Conservation (phyloP, 2,329 filamentous ascomycete genomes). For the Cladorrhinum sp. region DNA sequence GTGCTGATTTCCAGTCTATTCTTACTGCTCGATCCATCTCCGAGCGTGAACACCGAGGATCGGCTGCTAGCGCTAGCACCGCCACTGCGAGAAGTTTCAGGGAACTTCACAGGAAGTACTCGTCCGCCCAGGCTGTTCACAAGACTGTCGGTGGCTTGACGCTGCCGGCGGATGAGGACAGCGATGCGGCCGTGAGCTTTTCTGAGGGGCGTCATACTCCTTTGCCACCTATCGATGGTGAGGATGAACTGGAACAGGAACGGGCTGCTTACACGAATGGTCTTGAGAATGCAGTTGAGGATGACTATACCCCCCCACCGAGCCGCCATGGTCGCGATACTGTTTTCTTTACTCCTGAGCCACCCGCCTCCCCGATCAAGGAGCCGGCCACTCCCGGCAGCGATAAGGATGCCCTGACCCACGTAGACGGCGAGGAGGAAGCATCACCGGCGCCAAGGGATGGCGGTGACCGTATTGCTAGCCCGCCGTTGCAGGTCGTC, state of each 20-base stretch:
- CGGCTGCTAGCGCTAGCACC: slow-evolving; percentile 63
- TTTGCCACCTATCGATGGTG: slow-evolving; percentile 49
- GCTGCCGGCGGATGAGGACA: slow-evolving; percentile 56
- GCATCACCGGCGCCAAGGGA: not conserved
- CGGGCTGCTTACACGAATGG: slow-evolving; percentile 9
- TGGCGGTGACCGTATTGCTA: slow-evolving; percentile 27
- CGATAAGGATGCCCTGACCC: slow-evolving; percentile 7
- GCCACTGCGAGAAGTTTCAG: slow-evolving; percentile 64
- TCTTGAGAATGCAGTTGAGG: slow-evolving; percentile 21
- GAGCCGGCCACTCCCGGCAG: slow-evolving; percentile 21
- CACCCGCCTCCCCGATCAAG: slow-evolving; percentile 28
- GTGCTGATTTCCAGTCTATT: slow-evolving; percentile 53
- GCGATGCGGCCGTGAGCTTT: slow-evolving; percentile 57
- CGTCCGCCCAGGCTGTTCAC: slow-evolving; percentile 49
- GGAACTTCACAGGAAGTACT: slow-evolving; percentile 59
- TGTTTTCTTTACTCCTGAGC: slow-evolving; percentile 42
- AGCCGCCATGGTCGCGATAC: slow-evolving; percentile 34
- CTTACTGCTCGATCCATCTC: slow-evolving; percentile 42
- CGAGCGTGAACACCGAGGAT: slow-evolving; percentile 53
- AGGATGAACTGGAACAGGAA: slow-evolving; percentile 28
- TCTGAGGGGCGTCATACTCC: slow-evolving; percentile 58
- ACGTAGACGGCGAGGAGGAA: not conserved
- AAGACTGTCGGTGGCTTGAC: slow-evolving; percentile 40
- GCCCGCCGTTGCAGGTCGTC: slow-evolving; percentile 36
- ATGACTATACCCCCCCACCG: slow-evolving; percentile 30